Base-by-base conservation (phyloP, 805 yeast species). In the Yarrowia yakushimensis region DNA sequence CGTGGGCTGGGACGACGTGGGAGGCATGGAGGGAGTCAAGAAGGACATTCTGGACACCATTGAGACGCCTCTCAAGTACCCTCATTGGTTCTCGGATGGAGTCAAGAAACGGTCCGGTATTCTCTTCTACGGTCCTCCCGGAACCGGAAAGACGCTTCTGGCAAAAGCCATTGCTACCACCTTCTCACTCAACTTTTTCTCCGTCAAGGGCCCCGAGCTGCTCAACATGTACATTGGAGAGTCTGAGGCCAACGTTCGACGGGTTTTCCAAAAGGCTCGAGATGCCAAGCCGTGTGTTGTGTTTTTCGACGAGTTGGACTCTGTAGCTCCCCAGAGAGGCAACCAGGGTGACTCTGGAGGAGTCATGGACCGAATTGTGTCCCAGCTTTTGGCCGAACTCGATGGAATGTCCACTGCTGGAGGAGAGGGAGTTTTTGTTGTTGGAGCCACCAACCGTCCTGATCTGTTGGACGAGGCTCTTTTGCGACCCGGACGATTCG, bases 321-420 rank as follows among this genome's bases (percentile, higher is more conserved):
- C 97, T 1, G 97, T 94, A 1, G 99, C 99, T 0, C 98, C 98
- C 1, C 93, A 94, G 73, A 85, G 98, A 78, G 99, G 99, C 28
- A 92, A 93, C 72, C 97, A 94, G 71, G 98, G 99, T 23, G 99
- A 94, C 74, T 91, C 97, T 2, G 98, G 98, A 17, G 99, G 98
- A 67, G 98, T 94, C 2, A 94, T 94, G 99, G 99, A 94, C 72
- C 82, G 99, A 73, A 94, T 94, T 66, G 99, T 94, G 0, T 92
- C 97, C 0, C 99, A 94, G 73, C 77, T 94, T 39, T 78, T 94
- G 60, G 97, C 98, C 0, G 99, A 94, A 73, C 78, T 94, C 45
- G 99, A 94, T 72, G 98, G 98, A 25, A 93, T 93, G 97, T 86
- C 96, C 69, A 72, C 78, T 13, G 86, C 86, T 10, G 87, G 87